Percentiles rank a stretch among this genome's conserved stretches.
Conservation (phyloP, 257 asterid species). For the Capsicum pubescens region DNA sequence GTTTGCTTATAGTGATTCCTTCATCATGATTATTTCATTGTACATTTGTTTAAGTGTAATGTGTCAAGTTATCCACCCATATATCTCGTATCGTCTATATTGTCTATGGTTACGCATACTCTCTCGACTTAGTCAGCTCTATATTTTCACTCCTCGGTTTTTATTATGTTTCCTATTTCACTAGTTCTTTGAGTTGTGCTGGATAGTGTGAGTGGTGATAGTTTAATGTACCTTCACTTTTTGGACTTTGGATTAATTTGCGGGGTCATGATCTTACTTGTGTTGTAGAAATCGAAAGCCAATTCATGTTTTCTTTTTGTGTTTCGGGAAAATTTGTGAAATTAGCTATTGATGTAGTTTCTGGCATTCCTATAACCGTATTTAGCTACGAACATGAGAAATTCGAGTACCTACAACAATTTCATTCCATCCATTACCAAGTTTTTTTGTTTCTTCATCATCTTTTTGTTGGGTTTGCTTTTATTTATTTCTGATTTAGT, state of each 20-base stretch:
- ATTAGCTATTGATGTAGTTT: neutral
- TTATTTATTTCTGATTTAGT: conserved; percentile 9
- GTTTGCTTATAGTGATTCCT: conserved; percentile 19
- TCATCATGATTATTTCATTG: neutral
- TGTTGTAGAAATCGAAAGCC: neutral
- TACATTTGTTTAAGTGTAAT: neutral
- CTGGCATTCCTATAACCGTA: neutral
- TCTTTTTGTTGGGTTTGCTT: conserved; percentile 13
- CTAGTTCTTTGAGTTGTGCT: neutral
- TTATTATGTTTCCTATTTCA: neutral
- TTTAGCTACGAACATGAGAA: neutral
- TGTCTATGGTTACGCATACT: neutral
- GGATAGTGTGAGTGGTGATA: neutral
- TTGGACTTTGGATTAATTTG: neutral
- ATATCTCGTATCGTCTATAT: neutral
- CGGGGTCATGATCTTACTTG: neutral
- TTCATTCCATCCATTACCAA: neutral
- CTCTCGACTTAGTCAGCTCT: too few species aligned
- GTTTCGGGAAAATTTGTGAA: neutral
- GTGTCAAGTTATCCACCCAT: neutral
- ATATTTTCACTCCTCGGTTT: neutral
- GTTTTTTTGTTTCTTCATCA: neutral
- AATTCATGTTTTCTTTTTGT: neutral
- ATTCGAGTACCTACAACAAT: neutral
- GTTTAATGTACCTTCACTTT: neutral